These are phyloP conservation scores for Nakazawaea ishiwadae DNA, from an alignment of 805 yeast species.

Conservation along the genomic window DNA sequence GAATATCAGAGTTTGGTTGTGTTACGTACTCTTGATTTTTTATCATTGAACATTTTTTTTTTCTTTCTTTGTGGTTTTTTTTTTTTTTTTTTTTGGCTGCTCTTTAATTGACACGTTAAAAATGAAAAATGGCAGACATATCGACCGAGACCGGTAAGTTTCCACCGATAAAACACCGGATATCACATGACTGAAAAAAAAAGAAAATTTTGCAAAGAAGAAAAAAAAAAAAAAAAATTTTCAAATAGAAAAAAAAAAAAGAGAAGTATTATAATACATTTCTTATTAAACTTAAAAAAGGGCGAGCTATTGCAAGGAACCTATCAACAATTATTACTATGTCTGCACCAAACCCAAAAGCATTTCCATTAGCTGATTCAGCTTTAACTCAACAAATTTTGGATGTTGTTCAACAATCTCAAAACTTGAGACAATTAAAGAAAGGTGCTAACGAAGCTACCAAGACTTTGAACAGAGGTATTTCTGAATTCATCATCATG, in stretches of 20 bases:
- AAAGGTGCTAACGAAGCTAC: slow-evolving; percentile 99
- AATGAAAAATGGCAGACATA: neutral
- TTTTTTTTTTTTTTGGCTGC: neutral
- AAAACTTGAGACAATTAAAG: slow-evolving; percentile 96
- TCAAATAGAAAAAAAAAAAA: neutral
- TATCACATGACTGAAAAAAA: too few relatives aligned
- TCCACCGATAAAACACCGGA: too few relatives aligned
- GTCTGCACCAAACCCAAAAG: slow-evolving; percentile 96
- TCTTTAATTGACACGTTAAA: neutral
- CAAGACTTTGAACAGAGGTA: slow-evolving; percentile 98
- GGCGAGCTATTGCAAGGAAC: slow-evolving; percentile 56
- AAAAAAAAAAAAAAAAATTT: neutral
- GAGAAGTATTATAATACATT: neutral
- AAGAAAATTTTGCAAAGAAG: neutral
- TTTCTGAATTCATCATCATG: slow-evolving; percentile 98
- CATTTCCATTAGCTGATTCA: slow-evolving; percentile 98
- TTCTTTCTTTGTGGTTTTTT: too few relatives aligned
- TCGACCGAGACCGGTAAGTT: too few relatives aligned
- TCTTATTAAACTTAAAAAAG: slow-evolving; percentile 15
- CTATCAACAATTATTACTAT: slow-evolving; percentile 35
- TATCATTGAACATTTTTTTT: too few relatives aligned
- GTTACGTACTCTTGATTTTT: too few relatives aligned
- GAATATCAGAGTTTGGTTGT: too few relatives aligned
- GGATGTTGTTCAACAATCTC: slow-evolving; percentile 97
- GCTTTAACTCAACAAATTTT: slow-evolving; percentile 93